Percentiles rank a stretch among this genome's conserved stretches.
Evolutionary conservation across 1,139 yeast species (phyloP).

Genomic region (Blastobotrys capitulatus): DNA sequence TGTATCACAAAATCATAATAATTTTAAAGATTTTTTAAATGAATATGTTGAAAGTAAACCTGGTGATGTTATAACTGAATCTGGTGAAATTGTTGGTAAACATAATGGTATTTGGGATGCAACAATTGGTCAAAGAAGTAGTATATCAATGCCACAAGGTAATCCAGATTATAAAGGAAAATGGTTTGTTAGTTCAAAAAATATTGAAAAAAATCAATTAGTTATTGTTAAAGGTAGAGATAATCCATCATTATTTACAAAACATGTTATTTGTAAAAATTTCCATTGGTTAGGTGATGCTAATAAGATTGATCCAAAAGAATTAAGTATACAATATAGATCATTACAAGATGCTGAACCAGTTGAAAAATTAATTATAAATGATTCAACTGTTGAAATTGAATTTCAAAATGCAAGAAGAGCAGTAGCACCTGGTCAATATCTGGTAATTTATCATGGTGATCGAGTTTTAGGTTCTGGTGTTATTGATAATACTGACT

Average conservation of each 20-base stretch:
- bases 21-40: constrained; percentile 67
- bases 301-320: constrained; percentile 17
- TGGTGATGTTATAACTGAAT: constrained; percentile 68
- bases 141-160: constrained; percentile 83
- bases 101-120: constrained; percentile 92
- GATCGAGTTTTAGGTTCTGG: constrained; percentile 80
- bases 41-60: constrained; percentile 70
- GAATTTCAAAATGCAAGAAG: constrained; percentile 43
- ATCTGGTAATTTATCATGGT: constrained; percentile 62
- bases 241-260: constrained; percentile 51
- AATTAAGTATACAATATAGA: constrained; percentile 53
- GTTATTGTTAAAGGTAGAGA: constrained; percentile 74
- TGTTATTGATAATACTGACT: constrained; percentile 31
- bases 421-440: constrained; percentile 91
- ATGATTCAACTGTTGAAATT: constrained; percentile 26
- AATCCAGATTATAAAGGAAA: constrained; percentile 66
- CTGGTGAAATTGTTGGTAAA: constrained; percentile 67
- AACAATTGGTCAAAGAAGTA: constrained; percentile 83
- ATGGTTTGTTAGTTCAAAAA: constrained; percentile 83
- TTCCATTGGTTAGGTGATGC: constrained; percentile 48
- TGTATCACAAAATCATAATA: constrained; percentile 62
- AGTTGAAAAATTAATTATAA: constrained; percentile 23
- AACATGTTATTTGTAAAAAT: constrained; percentile 38
- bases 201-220: constrained; percentile 57
- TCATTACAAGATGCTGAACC: constrained; percentile 58